A percentile compares a stretch with the other conserved stretches of the same genome.
phyloP scores from a whole-genome alignment of 2,329 filamentous ascomycete genomes.

The Ceratocystis variospora region DNA sequence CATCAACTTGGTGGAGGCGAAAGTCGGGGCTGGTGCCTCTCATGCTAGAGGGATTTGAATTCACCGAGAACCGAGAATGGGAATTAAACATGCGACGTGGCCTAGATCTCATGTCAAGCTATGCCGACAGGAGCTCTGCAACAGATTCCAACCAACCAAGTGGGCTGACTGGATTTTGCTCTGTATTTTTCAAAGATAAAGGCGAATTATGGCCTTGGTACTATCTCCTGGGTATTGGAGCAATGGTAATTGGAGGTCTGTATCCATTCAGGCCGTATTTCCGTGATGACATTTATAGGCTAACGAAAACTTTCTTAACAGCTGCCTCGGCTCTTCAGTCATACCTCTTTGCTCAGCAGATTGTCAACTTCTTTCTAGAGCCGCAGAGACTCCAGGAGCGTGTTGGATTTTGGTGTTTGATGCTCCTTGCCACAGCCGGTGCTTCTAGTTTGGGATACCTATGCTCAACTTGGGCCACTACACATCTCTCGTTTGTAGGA shows the following conservation, averaged over 20 bases:
- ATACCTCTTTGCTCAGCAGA: constrained; percentile 19
- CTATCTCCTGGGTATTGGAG: constrained; percentile 14
- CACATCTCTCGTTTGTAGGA: constrained; percentile 20
- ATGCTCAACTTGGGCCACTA: constrained; percentile 22
- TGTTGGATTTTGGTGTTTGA: constrained; percentile 25
- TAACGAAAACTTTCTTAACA: not conserved
- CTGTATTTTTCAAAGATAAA: constrained; percentile 14
- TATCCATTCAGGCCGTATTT: not conserved
- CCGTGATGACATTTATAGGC: not conserved
- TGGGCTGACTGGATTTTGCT: constrained; percentile 17
- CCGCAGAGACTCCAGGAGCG: constrained; percentile 7
- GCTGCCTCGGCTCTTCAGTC: constrained; percentile 18
- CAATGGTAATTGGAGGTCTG: constrained; percentile 19
- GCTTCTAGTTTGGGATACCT: constrained; percentile 25
- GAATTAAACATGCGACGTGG: constrained; percentile 14
- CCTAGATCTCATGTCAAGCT: constrained; percentile 12
- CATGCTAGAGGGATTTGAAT: constrained; percentile 13
- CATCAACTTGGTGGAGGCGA: constrained; percentile 16
- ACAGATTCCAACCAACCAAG: not conserved
- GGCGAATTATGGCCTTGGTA: constrained; percentile 19
- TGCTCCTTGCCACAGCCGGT: constrained; percentile 25
- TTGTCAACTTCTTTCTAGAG: constrained; percentile 16
- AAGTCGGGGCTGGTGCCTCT: constrained; percentile 17
- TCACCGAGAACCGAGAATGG: constrained; percentile 15
- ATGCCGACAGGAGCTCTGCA: not conserved